Conservation (phyloP, 768 basidiomycete genomes). For the Hydnomerulius pinastri region DNA sequence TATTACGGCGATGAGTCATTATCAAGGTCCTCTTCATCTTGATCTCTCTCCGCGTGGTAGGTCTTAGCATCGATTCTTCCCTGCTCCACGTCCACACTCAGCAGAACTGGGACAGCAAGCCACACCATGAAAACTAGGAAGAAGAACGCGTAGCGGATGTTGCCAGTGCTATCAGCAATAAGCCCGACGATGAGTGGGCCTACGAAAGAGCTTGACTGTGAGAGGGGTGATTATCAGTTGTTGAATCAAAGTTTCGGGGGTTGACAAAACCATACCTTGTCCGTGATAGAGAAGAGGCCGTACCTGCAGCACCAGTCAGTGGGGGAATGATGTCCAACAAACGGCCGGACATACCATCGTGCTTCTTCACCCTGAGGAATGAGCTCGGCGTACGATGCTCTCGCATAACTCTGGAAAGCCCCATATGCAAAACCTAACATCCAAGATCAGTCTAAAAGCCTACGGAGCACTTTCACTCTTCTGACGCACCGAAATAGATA, state of each 20-base stretch:
- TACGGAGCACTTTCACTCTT: not conserved
- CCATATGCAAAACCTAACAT: conserved; percentile 72
- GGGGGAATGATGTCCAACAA: too few species aligned
- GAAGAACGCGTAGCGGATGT: conserved; percentile 89
- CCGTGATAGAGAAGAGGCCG: conserved; percentile 86
- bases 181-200: conserved; percentile 88
- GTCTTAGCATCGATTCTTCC: conserved; percentile 56
- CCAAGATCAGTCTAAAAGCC: not conserved
- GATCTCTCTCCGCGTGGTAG: conserved; percentile 21
- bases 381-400: conserved; percentile 85
- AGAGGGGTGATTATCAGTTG: conserved; percentile 1
- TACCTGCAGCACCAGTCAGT: conserved; percentile 40
- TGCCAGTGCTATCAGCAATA: conserved; percentile 86
- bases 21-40: conserved; percentile 1
- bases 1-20: not conserved
- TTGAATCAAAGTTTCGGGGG: not conserved
- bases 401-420: conserved; percentile 87
- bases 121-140: conserved; percentile 85
- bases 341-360: conserved; percentile 71
- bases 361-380: conserved; percentile 89
- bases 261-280: conserved; percentile 55
- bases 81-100: conserved; percentile 64
- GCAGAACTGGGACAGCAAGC: conserved; percentile 75
- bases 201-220: conserved; percentile 85
- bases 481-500: conserved; percentile 71